Evolutionary conservation across 169 alveolate genomes (phyloP).

Genomic region (Plasmodium coatneyi): DNA sequence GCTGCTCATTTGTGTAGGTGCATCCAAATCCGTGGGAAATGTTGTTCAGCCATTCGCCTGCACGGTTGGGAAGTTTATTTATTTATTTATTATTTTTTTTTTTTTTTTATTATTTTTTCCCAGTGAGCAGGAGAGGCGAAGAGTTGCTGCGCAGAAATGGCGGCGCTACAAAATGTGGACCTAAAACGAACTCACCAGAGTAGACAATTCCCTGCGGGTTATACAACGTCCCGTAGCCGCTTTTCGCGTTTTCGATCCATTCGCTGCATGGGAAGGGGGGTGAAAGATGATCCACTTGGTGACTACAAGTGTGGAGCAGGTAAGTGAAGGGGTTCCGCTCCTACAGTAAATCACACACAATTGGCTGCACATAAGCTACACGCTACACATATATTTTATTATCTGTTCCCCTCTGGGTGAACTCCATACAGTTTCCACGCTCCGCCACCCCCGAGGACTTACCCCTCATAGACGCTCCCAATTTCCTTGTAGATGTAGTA

Average conservation of each 20-base stretch:
- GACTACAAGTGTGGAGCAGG: background rate
- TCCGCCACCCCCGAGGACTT: background rate
- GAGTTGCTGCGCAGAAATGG: background rate
- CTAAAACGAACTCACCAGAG: constrained; percentile 26
- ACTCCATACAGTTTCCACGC: background rate
- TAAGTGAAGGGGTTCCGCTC: background rate
- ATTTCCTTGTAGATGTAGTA: constrained; percentile 21
- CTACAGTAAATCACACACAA: background rate
- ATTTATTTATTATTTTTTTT: background rate
- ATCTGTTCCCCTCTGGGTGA: background rate
- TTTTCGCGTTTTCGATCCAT: constrained; percentile 58
- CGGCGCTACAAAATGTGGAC: background rate
- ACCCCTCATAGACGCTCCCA: constrained; percentile 54
- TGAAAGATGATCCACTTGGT: background rate
- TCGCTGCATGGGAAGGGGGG: background rate
- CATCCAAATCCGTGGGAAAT: constrained; percentile 72
- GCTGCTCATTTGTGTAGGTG: constrained; percentile 18
- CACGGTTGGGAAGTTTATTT: constrained; percentile 13
- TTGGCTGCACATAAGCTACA: background rate
- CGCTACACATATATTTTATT: background rate
- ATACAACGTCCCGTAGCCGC: constrained; percentile 46
- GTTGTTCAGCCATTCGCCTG: constrained; percentile 75
- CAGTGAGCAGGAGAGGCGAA: background rate
- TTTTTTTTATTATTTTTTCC: too few species aligned
- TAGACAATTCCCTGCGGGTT: constrained; percentile 31